Percentiles rank a stretch among this genome's conserved stretches.
Evolutionary conservation across 371 early-diverging fungal species (phyloP).

Genomic region (Dinochytrium kinnereticum): DNA sequence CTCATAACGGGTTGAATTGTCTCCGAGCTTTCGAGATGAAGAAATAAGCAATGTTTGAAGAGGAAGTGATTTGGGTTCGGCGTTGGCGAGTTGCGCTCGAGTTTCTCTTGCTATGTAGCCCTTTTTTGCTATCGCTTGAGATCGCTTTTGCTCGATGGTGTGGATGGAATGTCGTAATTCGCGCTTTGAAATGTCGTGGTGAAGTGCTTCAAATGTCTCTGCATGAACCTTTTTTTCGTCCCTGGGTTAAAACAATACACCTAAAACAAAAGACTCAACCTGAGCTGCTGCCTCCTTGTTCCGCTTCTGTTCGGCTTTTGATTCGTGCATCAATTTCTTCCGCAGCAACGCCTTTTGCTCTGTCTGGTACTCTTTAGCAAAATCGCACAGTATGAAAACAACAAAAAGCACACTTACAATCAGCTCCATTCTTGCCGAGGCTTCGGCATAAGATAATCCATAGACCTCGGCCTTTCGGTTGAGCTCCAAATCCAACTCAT

Average conservation of each 20-base stretch:
- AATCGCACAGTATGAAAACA: background rate
- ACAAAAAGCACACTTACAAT: background rate
- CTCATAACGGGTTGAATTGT: background rate
- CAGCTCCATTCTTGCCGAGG: background rate
- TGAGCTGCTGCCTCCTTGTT: background rate
- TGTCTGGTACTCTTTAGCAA: background rate
- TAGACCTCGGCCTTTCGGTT: background rate
- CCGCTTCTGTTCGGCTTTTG: background rate
- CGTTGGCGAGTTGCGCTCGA: background rate
- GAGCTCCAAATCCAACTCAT: background rate
- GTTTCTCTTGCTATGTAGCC: background rate
- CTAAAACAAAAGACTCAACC: background rate
- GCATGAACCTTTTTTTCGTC: background rate
- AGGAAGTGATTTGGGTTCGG: background rate
- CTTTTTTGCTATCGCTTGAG: background rate
- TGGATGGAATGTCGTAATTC: background rate
- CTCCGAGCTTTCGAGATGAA: background rate
- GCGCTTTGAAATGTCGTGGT: background rate
- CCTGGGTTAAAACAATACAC: background rate
- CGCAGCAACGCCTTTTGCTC: background rate
- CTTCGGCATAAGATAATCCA: background rate
- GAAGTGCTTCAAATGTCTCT: background rate
- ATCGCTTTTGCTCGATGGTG: background rate
- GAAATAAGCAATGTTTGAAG: background rate
- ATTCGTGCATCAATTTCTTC: background rate